Percentiles rank a stretch among this genome's conserved stretches.
Conservation (phyloP, 2,329 filamentous ascomycete species). For the Teratosphaeria pseudoeucalypti region DNA sequence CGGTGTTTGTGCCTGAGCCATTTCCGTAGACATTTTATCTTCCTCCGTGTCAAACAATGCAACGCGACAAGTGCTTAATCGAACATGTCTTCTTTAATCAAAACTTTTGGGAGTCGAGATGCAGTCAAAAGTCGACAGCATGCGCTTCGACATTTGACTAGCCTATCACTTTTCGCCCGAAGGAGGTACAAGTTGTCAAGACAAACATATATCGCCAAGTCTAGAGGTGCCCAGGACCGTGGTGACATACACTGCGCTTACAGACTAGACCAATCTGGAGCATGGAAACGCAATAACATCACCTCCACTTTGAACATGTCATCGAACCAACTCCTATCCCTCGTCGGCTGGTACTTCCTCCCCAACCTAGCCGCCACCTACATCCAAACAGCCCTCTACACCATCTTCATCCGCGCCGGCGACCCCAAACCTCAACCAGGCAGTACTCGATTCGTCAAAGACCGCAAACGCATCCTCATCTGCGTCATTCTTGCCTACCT, state of each 20-base stretch:
- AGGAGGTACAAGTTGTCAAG: not conserved
- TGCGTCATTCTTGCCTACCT: slow-evolving; percentile 76
- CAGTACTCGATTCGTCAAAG: slow-evolving; percentile 55
- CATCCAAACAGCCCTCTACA: slow-evolving; percentile 74
- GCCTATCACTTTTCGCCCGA: not conserved
- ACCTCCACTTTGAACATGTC: not conserved
- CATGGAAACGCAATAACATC: not conserved
- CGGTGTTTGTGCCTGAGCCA: slow-evolving; percentile 4
- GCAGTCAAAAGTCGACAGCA: not conserved
- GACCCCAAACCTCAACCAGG: slow-evolving; percentile 64
- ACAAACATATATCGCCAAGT: not conserved
- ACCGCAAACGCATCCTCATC: slow-evolving; percentile 75
- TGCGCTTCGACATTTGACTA: not conserved
- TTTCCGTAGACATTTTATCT: slow-evolving; percentile 13
- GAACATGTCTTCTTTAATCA: not conserved
- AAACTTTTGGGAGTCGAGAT: not conserved
- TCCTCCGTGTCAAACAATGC: not conserved
- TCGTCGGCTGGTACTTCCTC: slow-evolving; percentile 52
- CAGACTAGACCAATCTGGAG: not conserved
- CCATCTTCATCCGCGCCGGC: slow-evolving; percentile 79
- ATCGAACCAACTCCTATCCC: slow-evolving; percentile 37
- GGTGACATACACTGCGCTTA: too few species aligned
- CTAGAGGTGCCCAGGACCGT: not conserved
- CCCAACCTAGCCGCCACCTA: slow-evolving; percentile 63
- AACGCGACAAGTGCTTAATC: not conserved